Base-by-base conservation (phyloP, 352 stramenopile species). In the Phytophthora pisi region DNA sequence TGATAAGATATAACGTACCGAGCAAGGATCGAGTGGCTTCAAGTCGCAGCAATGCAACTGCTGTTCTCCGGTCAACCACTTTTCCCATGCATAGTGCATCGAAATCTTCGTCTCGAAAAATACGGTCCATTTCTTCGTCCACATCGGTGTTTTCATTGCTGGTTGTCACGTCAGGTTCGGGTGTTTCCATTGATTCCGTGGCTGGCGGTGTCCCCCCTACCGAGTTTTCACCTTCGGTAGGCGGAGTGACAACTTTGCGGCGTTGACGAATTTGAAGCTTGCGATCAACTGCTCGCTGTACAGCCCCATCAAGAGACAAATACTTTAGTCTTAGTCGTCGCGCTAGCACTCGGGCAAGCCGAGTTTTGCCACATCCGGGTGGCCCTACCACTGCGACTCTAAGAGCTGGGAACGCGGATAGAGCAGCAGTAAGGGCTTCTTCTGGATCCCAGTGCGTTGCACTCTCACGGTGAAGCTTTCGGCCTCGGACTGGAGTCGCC, bases 341-440 rank as follows among this genome's bases (percentile, higher is more conserved):
- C 4, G 83, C 80, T 18, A 93, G 62, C 7, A 78, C 57, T 53
- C 63, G 68, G 4, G 85, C 70, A 4, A 93, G 64, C 2, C 78
- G 77, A 9, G 81, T 86, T 64, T 91, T 93, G 2, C 85, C 83
- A 18, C 58, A 64, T 13, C 80, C 69, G 28, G 85, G 83, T 28
- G 85, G 76, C 0, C 83, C 85, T 9, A 92, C 78, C n/a, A 93
- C 74, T 0, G 78, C 66, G 20, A 92, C 38, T 15, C 70, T 75
- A 11, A 89, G 38, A 10, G 83, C 78, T 18, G 83, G 78, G 36
- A 78, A 86, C 31, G 64, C 63, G 36, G 74, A 65, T 9, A 93
- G 59, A 46, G 74, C 57, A 20, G 57, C n/a, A 20, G 74, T 60
- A 6, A 67, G 47, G 10, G 83, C 85, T 30, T 77, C 42, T 57